Base-by-base conservation (phyloP, 1,139 yeast species). In the Diutina siamensis region DNA sequence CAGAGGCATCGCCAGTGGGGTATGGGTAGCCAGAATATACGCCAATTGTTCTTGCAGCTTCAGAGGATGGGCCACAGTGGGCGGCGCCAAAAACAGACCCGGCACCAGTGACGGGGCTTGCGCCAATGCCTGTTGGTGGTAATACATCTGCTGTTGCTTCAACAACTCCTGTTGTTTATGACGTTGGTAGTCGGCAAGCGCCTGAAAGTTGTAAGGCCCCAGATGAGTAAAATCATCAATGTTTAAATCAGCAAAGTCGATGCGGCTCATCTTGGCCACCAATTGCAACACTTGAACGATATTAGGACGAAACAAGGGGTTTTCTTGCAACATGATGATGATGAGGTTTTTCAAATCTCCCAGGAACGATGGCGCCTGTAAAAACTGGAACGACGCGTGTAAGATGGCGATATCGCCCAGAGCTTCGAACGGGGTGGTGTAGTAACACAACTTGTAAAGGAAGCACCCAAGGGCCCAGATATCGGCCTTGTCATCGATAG, bases 401-500 rank as follows among this genome's bases (percentile, higher is more conserved):
- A 83, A 60, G 25, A 84, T 82, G 27, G 89, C 89, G 46, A 76
- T 67, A 51, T 83, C 89, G 12, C 89, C 92, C 53, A 71, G 71
- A 36, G 77, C 73, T 60, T 84, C 94, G 58, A 84, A 84, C 0
- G 94, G 94, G 1, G 94, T 84, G 1, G 88, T 89, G 61, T 86
- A 92, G 63, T 85, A 92, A 59, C 97, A 85, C 48, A 92, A 67
- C 61, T 94, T 92, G 68, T 89, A 92, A 46, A 92, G 68, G 53
- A 94, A 84, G 27, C 89, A 79, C 13, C 98, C 98, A 48, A 92
- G 67, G 0, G 98, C 98, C 98, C 98, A 92, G 32, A 92, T 80
- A 63, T 92, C 98, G 50, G 89, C 78, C 60, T 92, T 92, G 58
- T 92, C 97, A 62, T 89, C 95, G 50, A 92, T 84, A 3, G 97